These are phyloP conservation scores for Opeltia flavorubescens DNA, from an alignment of 495 filamentous ascomycete genomes.

Conservation along the genomic window DNA sequence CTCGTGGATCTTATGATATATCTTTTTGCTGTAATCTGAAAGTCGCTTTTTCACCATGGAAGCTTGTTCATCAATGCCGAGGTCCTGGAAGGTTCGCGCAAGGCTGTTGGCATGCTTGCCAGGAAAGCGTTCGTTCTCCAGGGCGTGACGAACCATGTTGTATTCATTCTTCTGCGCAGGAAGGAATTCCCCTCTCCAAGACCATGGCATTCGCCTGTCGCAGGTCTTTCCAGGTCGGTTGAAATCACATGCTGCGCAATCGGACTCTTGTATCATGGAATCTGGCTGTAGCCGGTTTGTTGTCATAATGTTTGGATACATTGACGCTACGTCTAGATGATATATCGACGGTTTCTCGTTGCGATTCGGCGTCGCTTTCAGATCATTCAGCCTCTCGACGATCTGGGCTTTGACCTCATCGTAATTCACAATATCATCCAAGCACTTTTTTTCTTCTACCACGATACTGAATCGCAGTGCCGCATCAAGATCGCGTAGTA, in stretches of 20 bases:
- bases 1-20: slow-evolving; percentile 98
- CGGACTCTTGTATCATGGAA: slow-evolving; percentile 92
- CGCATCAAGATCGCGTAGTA: slow-evolving; percentile 74
- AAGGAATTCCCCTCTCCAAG: slow-evolving; percentile 95
- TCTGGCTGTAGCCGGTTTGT: slow-evolving; percentile 96
- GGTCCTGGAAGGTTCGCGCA: slow-evolving; percentile 62
- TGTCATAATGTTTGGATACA: slow-evolving; percentile 99
- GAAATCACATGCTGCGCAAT: slow-evolving; percentile 96
- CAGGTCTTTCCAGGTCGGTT: slow-evolving; percentile 96
- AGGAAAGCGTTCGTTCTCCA: slow-evolving; percentile 90
- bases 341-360: slow-evolving; percentile 85
- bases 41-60: slow-evolving; percentile 70
- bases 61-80: slow-evolving; percentile 74
- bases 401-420: slow-evolving; percentile 86
- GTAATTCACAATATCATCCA: slow-evolving; percentile 87
- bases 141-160: slow-evolving; percentile 90
- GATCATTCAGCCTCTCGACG: slow-evolving; percentile 46
- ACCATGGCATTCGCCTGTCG: slow-evolving; percentile 88
- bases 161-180: slow-evolving; percentile 95
- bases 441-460: slow-evolving; percentile 85
- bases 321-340: slow-evolving; percentile 95
- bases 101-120: slow-evolving; percentile 54
- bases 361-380: slow-evolving; percentile 70
- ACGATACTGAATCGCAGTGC: slow-evolving; percentile 83
- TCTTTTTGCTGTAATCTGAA: slow-evolving; percentile 90